Evolutionary conservation across 768 basidiomycete species (phyloP), one percentile per base, ranked within the genome.

Genomic region (Pholiota conissans): DNA sequence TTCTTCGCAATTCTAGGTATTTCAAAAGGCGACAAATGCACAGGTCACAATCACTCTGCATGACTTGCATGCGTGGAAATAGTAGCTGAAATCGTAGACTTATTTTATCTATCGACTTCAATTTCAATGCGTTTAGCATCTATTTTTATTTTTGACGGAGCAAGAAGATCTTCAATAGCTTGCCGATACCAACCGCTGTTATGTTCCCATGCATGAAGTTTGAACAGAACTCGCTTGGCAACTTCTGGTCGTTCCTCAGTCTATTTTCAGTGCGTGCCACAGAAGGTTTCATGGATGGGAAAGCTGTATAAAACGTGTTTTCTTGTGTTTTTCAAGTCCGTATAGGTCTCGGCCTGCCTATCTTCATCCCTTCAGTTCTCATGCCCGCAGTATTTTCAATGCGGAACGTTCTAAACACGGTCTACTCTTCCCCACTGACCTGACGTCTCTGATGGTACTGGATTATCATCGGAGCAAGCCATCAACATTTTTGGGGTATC

Each of bases 231-330:
- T 53, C 51, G 45, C 55, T 60, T 60, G 55, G 50, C 59, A 35
- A 50, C 34, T 51, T n/a, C 35, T 52, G 54, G 49, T 47, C 49
- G 42, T 55, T 51, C 54, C 54, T 55, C 42, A 56, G 46, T 52
- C 59, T 57, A 60, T 59, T 59, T 58, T 28, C 34, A 52, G 57
- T n/a, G 5, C 52, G 29, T 27, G 30, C 22, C 35, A 29, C 51
- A n/a, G 52, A 47, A 48, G 49, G 49, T 47, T 50, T 48, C 46
- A 20, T 24, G 49, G 18, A 40, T 52, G 49, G 29, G 40, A 52
- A 51, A n/a, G n/a, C n/a, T n/a, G n/a, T n/a, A n/a, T n/a, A n/a
- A 57, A 16, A 50, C 49, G 32, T 34, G 49, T 51, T 26, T 39
- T 35, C 54, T 49, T 49, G 58, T 49, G 40, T 22, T 29, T 37